phyloP scores from a whole-genome alignment of 176 grass and related monocot species.

The Saccharum spontaneum region DNA sequence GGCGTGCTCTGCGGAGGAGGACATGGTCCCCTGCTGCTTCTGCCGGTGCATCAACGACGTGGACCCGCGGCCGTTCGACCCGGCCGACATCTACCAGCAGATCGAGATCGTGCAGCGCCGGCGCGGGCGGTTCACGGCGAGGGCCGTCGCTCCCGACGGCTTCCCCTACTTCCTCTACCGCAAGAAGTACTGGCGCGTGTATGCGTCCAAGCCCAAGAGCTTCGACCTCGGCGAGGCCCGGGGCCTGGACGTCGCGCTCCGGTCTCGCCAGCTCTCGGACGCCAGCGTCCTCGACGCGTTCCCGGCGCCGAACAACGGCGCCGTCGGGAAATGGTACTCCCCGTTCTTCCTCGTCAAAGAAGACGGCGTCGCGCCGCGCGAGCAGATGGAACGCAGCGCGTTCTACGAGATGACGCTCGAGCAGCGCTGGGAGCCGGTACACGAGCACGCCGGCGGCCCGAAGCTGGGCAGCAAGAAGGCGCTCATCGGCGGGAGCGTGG shows the following conservation, averaged over 20 bases:
- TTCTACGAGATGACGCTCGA: conserved; percentile 61
- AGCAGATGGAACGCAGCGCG: conserved; percentile 43
- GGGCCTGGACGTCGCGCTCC: conserved; percentile 39
- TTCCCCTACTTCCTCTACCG: conserved; percentile 44
- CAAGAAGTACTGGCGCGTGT: conserved; percentile 44
- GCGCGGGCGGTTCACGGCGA: conserved; percentile 47
- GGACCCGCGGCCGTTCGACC: conserved; percentile 49
- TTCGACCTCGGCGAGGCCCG: conserved; percentile 39
- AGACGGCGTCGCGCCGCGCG: neutral
- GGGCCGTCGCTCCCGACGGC: conserved; percentile 43
- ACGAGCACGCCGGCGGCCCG: neutral
- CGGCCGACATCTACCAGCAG: conserved; percentile 63
- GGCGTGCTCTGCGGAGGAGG: conserved; percentile 58
- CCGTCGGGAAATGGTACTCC: conserved; percentile 59
- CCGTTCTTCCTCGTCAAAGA: conserved; percentile 62
- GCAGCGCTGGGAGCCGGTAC: conserved; percentile 36
- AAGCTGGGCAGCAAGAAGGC: conserved; percentile 24
- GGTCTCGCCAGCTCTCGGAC: neutral
- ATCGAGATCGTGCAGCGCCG: conserved; percentile 48
- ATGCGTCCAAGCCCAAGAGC: conserved; percentile 32
- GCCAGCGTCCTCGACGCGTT: neutral
- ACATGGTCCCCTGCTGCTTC: conserved; percentile 56
- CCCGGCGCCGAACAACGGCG: neutral
- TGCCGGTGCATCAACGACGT: conserved; percentile 43
- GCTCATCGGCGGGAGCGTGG: conserved; percentile 24